Conservation (phyloP, 2,329 filamentous ascomycete genomes). For the Biscogniauxia marginata region DNA sequence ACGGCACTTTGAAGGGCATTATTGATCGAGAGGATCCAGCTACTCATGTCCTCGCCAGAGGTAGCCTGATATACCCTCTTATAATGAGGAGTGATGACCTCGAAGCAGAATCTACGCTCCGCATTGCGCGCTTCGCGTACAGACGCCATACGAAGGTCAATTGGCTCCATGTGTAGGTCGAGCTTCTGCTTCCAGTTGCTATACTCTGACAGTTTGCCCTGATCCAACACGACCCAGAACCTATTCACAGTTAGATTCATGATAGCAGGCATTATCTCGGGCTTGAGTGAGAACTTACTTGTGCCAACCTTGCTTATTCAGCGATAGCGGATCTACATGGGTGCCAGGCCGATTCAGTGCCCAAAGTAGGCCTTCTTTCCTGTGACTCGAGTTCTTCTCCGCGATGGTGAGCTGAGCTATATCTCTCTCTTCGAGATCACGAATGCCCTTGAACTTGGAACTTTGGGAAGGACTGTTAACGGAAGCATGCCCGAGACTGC, state of each 20-base stretch:
- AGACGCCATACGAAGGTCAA: conserved; percentile 94
- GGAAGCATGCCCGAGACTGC: conserved; percentile 46
- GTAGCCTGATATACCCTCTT: conserved; percentile 97
- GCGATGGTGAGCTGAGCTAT: conserved; percentile 48
- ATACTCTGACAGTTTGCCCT: conserved; percentile 95
- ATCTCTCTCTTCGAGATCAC: conserved; percentile 86
- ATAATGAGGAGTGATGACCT: conserved; percentile 94
- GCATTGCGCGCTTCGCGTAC: conserved; percentile 93
- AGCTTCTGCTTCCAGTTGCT: conserved; percentile 99
- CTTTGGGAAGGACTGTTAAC: conserved; percentile 51
- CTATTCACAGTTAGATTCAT: conserved; percentile 43
- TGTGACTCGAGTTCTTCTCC: conserved; percentile 63
- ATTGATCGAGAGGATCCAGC: conserved; percentile 94
- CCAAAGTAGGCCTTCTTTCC: conserved; percentile 94
- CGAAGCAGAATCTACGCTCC: conserved; percentile 94
- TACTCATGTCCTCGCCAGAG: conserved; percentile 96
- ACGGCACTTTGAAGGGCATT: conserved; percentile 96
- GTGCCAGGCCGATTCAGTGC: conserved; percentile 88
- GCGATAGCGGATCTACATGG: conserved; percentile 89
- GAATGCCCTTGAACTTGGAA: conserved; percentile 82
- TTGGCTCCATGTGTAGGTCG: conserved; percentile 96
- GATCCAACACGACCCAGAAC: conserved; percentile 98
- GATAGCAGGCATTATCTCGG: neutral
- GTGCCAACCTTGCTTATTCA: conserved; percentile 98
- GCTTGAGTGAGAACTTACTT: conserved; percentile 63